Conservation (phyloP, 495 filamentous ascomycete species). For the Penicillium odoratum region DNA sequence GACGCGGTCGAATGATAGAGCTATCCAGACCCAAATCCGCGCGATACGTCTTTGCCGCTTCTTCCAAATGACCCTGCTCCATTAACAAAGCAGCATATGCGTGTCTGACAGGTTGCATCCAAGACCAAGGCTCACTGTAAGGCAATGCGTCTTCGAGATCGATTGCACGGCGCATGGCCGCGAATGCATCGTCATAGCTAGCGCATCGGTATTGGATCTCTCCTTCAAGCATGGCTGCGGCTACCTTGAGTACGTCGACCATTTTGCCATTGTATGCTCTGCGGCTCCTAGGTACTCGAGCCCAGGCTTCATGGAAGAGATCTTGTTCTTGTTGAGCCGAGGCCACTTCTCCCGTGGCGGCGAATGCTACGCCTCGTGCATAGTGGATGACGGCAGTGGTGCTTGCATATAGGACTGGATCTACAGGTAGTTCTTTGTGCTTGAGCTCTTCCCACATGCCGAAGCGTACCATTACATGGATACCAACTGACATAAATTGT, state of each 20-base stretch:
- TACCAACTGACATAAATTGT: constrained; percentile 54
- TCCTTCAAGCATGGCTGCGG: constrained; percentile 59
- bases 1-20: constrained; percentile 52
- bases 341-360: constrained; percentile 45
- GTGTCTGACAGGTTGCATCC: constrained; percentile 65
- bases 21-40: constrained; percentile 59
- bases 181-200: constrained; percentile 51
- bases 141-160: constrained; percentile 49
- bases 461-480: constrained; percentile 65
- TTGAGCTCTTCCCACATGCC: constrained; percentile 60
- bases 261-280: constrained; percentile 57
- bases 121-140: constrained; percentile 67
- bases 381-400: constrained; percentile 61
- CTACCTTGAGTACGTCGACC: constrained; percentile 54
- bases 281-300: constrained; percentile 46
- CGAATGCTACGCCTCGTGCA: constrained; percentile 56
- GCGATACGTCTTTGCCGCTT: constrained; percentile 53
- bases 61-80: constrained; percentile 56
- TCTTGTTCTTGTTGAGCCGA: constrained; percentile 43
- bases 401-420: constrained; percentile 52
- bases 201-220: constrained; percentile 62
- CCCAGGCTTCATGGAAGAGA: constrained; percentile 44
- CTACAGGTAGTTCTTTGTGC: constrained; percentile 44
- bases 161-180: constrained; percentile 48
- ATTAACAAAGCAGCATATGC: constrained; percentile 60